These are phyloP conservation scores for Cordyceps militaris DNA, from an alignment of 2,329 filamentous ascomycete genomes.

Conservation along the genomic window DNA sequence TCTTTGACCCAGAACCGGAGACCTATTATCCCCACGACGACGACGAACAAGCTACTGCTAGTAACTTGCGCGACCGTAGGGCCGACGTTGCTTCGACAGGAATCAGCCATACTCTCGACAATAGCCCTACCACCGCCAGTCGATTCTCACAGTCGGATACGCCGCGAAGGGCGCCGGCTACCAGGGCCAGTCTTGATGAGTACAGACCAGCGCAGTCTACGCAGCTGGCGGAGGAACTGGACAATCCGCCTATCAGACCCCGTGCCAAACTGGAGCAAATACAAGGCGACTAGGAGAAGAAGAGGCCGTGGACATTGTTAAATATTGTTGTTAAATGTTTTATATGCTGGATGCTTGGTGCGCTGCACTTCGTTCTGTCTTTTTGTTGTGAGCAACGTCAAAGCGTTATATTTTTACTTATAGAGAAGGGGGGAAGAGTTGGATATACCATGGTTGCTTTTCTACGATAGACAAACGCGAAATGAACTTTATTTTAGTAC, in stretches of 20 bases:
- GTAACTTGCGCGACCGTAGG: background rate
- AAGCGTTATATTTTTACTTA: background rate
- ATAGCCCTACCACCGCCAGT: background rate
- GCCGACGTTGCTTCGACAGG: background rate
- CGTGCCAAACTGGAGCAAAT: background rate
- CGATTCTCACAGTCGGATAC: slow-evolving; percentile 6
- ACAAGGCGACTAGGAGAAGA: background rate
- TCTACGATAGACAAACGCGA: background rate
- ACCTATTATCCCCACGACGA: slow-evolving; percentile 9
- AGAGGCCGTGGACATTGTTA: background rate
- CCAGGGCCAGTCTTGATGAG: slow-evolving; percentile 22
- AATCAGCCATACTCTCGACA: background rate
- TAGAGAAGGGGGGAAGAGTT: background rate
- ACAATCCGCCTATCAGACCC: slow-evolving; percentile 20
- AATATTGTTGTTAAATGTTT: background rate
- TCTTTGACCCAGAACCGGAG: slow-evolving; percentile 30
- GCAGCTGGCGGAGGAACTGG: slow-evolving; percentile 28
- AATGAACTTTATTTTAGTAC: no score
- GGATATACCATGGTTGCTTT: background rate
- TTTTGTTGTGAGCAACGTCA: background rate
- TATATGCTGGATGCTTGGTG: background rate
- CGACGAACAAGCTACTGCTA: background rate
- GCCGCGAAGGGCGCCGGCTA: slow-evolving; percentile 9
- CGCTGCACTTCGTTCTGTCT: background rate
- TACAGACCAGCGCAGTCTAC: slow-evolving; percentile 27